Conservation (phyloP, 1,284 basidiomycete species). For the Ceratobasidium sp. region DNA sequence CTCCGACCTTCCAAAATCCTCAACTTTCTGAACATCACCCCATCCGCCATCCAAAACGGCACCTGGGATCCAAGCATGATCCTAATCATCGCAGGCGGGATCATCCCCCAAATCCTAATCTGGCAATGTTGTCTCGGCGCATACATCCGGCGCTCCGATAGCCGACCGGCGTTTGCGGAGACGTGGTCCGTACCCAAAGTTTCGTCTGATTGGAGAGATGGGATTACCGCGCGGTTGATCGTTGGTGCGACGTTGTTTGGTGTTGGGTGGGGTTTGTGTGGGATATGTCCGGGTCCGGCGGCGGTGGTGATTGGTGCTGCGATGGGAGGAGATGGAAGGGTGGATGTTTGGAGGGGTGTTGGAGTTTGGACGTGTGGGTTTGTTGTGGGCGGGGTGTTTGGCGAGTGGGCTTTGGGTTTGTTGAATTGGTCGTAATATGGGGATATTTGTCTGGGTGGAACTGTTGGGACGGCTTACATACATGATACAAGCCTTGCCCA, state of each 20-base stretch:
- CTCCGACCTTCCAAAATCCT: slow-evolving; percentile 42
- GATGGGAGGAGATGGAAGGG: neutral
- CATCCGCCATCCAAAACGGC: neutral
- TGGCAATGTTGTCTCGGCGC: slow-evolving; percentile 23
- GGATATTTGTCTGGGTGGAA: too few species aligned
- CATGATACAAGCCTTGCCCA: too few species aligned
- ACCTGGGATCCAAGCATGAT: slow-evolving; percentile 31
- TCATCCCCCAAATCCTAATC: slow-evolving; percentile 28
- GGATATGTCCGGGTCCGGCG: slow-evolving; percentile 30
- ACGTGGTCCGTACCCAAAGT: slow-evolving; percentile 25
- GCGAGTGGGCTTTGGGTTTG: neutral
- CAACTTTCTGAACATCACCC: slow-evolving; percentile 23
- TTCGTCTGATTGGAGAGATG: neutral
- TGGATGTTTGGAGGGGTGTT: neutral
- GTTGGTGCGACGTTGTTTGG: slow-evolving; percentile 29
- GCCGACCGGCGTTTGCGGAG: slow-evolving; percentile 12
- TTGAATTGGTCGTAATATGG: too few species aligned
- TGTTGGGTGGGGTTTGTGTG: slow-evolving; percentile 36
- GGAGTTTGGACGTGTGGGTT: slow-evolving; percentile 19
- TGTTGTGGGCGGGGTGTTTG: slow-evolving; percentile 12
- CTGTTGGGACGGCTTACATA: too few species aligned
- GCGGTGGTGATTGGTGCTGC: neutral
- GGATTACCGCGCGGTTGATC: slow-evolving; percentile 3
- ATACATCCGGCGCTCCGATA: slow-evolving; percentile 8
- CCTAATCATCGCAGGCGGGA: slow-evolving; percentile 24